Evolutionary conservation across 2,329 filamentous ascomycete genomes (phyloP), one percentile per base, ranked within the genome.

Genomic region (Phoma sp.): DNA sequence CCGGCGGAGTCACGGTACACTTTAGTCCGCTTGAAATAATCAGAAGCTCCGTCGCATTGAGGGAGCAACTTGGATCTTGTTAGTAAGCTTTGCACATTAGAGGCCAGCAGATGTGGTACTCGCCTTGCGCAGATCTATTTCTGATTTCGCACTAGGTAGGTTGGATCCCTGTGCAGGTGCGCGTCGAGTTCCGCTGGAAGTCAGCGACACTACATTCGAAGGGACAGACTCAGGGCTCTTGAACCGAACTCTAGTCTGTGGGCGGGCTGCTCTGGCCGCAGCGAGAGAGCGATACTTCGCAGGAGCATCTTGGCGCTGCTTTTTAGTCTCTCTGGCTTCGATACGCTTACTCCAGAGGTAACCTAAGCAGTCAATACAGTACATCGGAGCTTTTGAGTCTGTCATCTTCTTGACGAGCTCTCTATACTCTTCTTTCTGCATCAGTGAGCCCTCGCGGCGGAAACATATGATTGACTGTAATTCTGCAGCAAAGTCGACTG

Each of bases 321-420:
- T 8, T 7, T 33, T 32, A 0, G 32, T 35, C 4, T 35, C 18
- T 9, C 22, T 13, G 14, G 52, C 46, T 29, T 50, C 46, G 14
- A 29, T 7, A 7, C 47, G 25, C 46, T 50, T 46, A 5, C 37
- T 33, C 46, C 52, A 50, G 10, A 55, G 30, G n/a, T 50, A 36
- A 6, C 10, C 36, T 9, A 55, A 37, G 18, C 52, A 55, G 36
- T 50, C 37, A 8, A 38, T 2, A 24, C 52, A 55, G 36, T 55
- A 55, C 4, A 22, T 22, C 6, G 37, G 36, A 1, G 42, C 27
- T 7, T 23, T 11, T 10, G 25, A 4, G 27, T 46, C 23, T 5
- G n/a, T n/a, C 7, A 9, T 4, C 14, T 18, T 8, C 24, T 30
- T 18, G 14, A 55, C 46, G 29, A 46, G 14, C 1, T 37, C 14